These are phyloP conservation scores for Claviceps pazoutovae DNA, from an alignment of 2,329 filamentous ascomycete genomes.

Conservation along the genomic window DNA sequence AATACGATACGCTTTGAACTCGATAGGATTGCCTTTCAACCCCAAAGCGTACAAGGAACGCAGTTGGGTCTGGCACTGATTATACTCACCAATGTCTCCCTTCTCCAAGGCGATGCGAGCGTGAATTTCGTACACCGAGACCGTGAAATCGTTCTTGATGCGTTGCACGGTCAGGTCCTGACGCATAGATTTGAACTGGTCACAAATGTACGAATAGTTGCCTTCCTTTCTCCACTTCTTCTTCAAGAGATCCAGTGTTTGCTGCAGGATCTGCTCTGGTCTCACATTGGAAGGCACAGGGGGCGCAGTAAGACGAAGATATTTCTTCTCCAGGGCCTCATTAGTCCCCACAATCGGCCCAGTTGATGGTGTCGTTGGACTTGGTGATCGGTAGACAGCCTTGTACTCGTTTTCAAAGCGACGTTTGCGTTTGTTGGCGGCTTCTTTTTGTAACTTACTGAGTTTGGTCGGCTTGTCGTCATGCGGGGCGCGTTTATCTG, in stretches of 20 bases:
- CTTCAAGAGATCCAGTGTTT: constrained; percentile 79
- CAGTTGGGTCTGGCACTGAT: constrained; percentile 98
- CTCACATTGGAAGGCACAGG: constrained; percentile 83
- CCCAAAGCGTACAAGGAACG: constrained; percentile 79
- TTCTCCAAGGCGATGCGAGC: constrained; percentile 95
- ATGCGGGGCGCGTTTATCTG: constrained; percentile 26
- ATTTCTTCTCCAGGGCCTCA: constrained; percentile 77
- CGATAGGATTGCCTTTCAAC: constrained; percentile 76
- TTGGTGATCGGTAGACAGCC: constrained; percentile 39
- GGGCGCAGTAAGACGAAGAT: constrained; percentile 81
- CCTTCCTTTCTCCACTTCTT: constrained; percentile 87
- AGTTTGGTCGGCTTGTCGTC: constrained; percentile 35
- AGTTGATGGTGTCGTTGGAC: constrained; percentile 39
- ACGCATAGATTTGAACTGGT: constrained; percentile 96
- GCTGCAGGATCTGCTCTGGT: constrained; percentile 62
- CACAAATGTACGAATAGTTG: constrained; percentile 96
- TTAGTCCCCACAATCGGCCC: constrained; percentile 78
- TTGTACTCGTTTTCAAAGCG: constrained; percentile 64
- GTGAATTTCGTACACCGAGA: constrained; percentile 93
- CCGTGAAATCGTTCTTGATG: constrained; percentile 92
- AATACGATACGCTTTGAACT: constrained; percentile 99
- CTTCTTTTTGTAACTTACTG: constrained; percentile 88
- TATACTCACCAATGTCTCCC: constrained; percentile 99
- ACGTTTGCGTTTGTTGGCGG: constrained; percentile 69
- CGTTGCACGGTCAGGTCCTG: constrained; percentile 97